Conservation (phyloP, 2,329 filamentous ascomycete genomes). For the Botrytis byssoidea region DNA sequence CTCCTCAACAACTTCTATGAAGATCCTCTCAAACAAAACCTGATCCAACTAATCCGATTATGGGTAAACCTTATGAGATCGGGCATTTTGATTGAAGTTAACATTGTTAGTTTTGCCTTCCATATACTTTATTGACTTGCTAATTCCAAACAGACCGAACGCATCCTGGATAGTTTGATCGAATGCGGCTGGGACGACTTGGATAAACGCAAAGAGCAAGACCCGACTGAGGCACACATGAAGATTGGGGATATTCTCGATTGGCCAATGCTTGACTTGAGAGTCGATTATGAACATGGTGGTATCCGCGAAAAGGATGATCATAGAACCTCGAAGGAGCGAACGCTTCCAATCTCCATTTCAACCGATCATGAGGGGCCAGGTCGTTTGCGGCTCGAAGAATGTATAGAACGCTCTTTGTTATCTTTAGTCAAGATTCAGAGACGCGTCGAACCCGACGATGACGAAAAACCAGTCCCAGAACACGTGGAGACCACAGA, state of each 20-base stretch:
- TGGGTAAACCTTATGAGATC: slow-evolving; percentile 92
- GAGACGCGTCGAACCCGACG: slow-evolving; percentile 61
- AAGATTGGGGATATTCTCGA: slow-evolving; percentile 91
- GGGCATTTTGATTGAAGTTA: slow-evolving; percentile 79
- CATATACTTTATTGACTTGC: slow-evolving; percentile 12
- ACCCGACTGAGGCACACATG: slow-evolving; percentile 91
- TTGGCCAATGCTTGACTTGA: slow-evolving; percentile 81
- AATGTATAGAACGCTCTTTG: slow-evolving; percentile 92
- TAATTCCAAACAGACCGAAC: slow-evolving; percentile 59
- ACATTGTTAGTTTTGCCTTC: slow-evolving; percentile 60
- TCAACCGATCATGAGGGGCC: slow-evolving; percentile 60
- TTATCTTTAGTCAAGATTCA: slow-evolving; percentile 83
- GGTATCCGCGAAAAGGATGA: slow-evolving; percentile 83
- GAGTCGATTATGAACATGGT: slow-evolving; percentile 92
- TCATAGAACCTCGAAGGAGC: slow-evolving; percentile 91
- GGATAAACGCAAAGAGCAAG: slow-evolving; percentile 75
- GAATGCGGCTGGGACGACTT: slow-evolving; percentile 90
- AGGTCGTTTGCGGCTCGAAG: slow-evolving; percentile 70
- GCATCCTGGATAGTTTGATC: slow-evolving; percentile 77
- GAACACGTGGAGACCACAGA: slow-evolving; percentile 32
- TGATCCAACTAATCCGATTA: slow-evolving; percentile 76
- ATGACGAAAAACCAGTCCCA: slow-evolving; percentile 28
- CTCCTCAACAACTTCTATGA: slow-evolving; percentile 75
- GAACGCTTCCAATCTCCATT: slow-evolving; percentile 87
- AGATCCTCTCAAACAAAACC: slow-evolving; percentile 66